These are phyloP conservation scores for Myrica gale DNA, from an alignment of 306 rosid genomes.

Conservation along the genomic window DNA sequence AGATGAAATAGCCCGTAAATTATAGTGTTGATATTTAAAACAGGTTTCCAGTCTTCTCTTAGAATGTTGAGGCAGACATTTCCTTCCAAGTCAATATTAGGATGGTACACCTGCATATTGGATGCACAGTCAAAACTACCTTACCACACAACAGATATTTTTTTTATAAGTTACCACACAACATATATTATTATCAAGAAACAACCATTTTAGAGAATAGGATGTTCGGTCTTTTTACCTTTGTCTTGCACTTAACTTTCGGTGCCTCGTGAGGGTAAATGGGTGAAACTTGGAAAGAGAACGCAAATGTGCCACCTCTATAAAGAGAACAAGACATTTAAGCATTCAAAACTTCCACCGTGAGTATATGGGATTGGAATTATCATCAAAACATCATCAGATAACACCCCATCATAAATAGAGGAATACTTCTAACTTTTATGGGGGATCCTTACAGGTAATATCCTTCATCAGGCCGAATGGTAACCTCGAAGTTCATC, in stretches of 20 bases:
- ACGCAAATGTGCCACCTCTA: slow-evolving; percentile 55
- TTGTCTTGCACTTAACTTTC: slow-evolving; percentile 64
- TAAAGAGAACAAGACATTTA: not conserved
- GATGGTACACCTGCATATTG: slow-evolving; percentile 59
- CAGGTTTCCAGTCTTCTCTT: slow-evolving; percentile 66
- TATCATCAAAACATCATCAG: not conserved
- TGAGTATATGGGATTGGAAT: not conserved
- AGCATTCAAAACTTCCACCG: not conserved
- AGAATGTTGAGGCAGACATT: slow-evolving; percentile 61
- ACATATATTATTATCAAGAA: not conserved
- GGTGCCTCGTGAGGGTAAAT: slow-evolving; percentile 65
- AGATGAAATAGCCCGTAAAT: slow-evolving; percentile 55
- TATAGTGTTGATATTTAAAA: slow-evolving; percentile 46
- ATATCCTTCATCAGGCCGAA: slow-evolving; percentile 61
- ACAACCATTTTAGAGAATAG: not conserved
- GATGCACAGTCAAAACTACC: not conserved
- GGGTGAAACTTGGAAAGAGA: slow-evolving; percentile 55
- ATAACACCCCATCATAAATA: not conserved
- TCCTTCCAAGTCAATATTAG: slow-evolving; percentile 70
- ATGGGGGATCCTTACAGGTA: slow-evolving; percentile 39
- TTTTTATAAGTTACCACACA: slow-evolving; percentile 5
- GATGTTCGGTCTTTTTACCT: slow-evolving; percentile 31
- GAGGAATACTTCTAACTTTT: not conserved
- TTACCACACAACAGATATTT: not conserved
- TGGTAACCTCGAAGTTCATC: slow-evolving; percentile 61